Evolutionary conservation across 306 rosid genomes (phyloP), one percentile per base, ranked within the genome.

Genomic region (Aeschynomene evenia): DNA sequence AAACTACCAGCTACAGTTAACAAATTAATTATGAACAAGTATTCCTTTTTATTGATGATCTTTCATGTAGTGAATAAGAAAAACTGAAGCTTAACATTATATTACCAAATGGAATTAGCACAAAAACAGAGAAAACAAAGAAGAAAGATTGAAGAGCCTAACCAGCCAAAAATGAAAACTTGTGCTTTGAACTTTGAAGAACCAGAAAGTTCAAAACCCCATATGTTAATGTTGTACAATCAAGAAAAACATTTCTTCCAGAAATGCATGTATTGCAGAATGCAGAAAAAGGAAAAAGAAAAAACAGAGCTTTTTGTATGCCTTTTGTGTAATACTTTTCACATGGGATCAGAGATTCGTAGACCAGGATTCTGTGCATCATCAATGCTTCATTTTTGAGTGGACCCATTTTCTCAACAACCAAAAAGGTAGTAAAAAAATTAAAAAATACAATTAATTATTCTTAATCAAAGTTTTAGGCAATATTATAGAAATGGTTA

Each of bases 371-470:
- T 68, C 40, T 50, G 40, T 59, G 66, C 53, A 59, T 51, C 34
- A 50, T 28, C 37, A 7, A 16, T 50, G 42, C 19, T 73, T 63
- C 16, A 9, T 37, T 18, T 36, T 36, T 58, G n/a, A 21, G 18
- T 15, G 48, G 42, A 66, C 39, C 63, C 66, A 78, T 34, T 71
- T 68, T 79, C 77, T 59, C 36, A 66, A 58, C 37, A 74, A 80
- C 76, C 79, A 75, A 84, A 53, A 75, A 73, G 70, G 61, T 34
- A 22, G 5, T 10, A 15, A 57, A 42, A 75, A 40, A 64, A 39
- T 10, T 9, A 39, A 39, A 39, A 77, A 66, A 48, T 21, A 68
- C 60, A 85, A 50, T 40, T 66, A 5, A 4, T 48, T 39, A 24
- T 68, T 34, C 4, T 14, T 67, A 22, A 63, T 39, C 11, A 10